Evolutionary conservation across 352 stramenopile genomes (phyloP), one percentile per base, ranked within the genome.

Genomic region (Pythium dissimile): DNA sequence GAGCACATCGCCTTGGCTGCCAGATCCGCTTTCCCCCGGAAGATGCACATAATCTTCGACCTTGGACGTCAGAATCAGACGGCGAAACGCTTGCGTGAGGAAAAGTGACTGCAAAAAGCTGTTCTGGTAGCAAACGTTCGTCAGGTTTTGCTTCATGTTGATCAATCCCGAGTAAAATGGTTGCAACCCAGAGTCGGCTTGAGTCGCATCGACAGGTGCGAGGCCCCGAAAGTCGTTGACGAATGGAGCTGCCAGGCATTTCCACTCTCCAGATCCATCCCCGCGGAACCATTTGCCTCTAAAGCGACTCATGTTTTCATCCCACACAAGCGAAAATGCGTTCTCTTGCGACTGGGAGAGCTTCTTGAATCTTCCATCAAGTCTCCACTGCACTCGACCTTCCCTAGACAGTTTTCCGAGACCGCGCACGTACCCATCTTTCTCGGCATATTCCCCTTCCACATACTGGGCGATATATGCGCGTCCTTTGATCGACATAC

Each of bases 101-200:
- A 94, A 95, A 20, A 96, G 62, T 15, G 84, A 84, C 65, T 96
- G 87, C 15, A 96, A 46, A 38, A 95, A 94, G 46, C 82, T 94
- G 73, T 96, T 96, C 64, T 96, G 87, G 65, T 95, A 96, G 66
- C 87, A 96, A 0, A 96, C 84, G 38, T 96, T 96, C 6, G 84
- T 94, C 42, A 96, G 65, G 54, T 90, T 91, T 49, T 93, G 77
- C 67, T 93, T 87, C 86, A 94, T 95, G 64, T 96, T 96, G 39
- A 95, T 74, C 45, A 96, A 73, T 3, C 87, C 87, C 9, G 77
- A 75, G 53, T 94, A 93, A 48, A 84, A 94, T 16, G 84, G 86
- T 48, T 88, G 80, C 13, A 79, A 44, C 15, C 71, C 59, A 24
- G 56, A 67, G 9, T 56, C 41, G 1, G 50, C 11, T 18, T 61